Evolutionary conservation across 495 filamentous ascomycete species (phyloP), one percentile per base, ranked within the genome.

Genomic region (Neurospora sp.): DNA sequence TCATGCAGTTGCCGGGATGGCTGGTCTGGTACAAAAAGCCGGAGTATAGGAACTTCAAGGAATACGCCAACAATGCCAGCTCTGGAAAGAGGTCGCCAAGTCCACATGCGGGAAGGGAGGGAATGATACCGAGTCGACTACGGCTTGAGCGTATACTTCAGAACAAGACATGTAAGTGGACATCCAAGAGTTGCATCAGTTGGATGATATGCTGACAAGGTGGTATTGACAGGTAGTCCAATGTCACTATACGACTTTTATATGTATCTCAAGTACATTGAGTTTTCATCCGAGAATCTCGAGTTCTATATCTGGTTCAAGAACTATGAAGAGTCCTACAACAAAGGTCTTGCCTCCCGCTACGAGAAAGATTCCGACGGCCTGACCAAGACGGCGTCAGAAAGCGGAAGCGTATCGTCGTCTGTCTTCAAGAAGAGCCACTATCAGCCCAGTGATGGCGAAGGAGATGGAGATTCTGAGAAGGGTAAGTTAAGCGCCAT

Each of bases 251-350:
- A 81, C 73, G 81, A 82, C 78, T 82, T 82, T 44, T 82, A 81
- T 75, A 82, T 82, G 81, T 82, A 82, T 70, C 77, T 82, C n/a
- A 81, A 81, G 75, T 77, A 82, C 77, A 81, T 82, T 42, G 81
- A 82, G 75, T 79, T 76, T 74, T 82, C 81, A 41, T 73, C 79
- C 18, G 81, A 82, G 74, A 82, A 82, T 54, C 86, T 94, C 72
- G 90, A 93, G 78, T 91, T 92, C 54, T 93, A 93, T 77, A 88
- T 92, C 38, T 93, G 91, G 92, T 84, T 77, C 79, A 82, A 82
- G 73, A 83, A 83, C 77, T 84, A 83, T 44, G 82, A 84, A 72
- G 71, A 75, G 5, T 74, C 80, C 8, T 81, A 79, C 69, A 74
- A 73, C 46, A 77, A 81, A 41, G 71, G 79, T 10, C 31, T 76